A percentile compares a stretch with the other conserved stretches of the same genome.
Evolutionary conservation across 257 asterid genomes (phyloP).

Genomic region (Solanum boliviense): DNA sequence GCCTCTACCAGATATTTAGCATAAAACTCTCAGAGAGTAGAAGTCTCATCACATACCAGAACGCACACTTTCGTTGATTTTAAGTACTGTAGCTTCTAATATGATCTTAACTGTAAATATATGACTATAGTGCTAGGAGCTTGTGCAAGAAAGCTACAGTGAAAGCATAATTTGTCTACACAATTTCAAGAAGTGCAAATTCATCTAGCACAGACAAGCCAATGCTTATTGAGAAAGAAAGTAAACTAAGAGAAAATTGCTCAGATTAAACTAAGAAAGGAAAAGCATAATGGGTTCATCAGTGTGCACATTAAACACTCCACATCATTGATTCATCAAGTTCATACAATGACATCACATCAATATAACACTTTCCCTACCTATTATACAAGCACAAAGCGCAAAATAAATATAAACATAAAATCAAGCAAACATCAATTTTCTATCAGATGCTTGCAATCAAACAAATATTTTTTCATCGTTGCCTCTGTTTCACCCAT

Average conservation of each 20-base stretch:
- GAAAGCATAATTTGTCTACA: not conserved
- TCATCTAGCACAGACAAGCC: not conserved
- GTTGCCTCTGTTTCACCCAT: too few species aligned
- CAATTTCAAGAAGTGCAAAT: not conserved
- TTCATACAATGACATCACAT: too few species aligned
- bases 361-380: too few species aligned
- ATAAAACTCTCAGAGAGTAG: not conserved
- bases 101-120: not conserved
- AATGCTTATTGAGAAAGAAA: not conserved
- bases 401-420: too few species aligned
- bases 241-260: not conserved
- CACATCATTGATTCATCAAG: constrained; percentile 20
- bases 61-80: not conserved
- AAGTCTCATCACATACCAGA: not conserved
- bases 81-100: not conserved
- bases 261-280: not conserved
- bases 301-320: constrained; percentile 73
- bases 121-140: not conserved
- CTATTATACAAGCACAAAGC: too few species aligned
- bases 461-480: too few species aligned
- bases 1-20: not conserved
- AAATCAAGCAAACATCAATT: too few species aligned
- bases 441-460: too few species aligned
- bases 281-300: constrained; percentile 58
- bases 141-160: not conserved